phyloP scores from a whole-genome alignment of 2,329 filamentous ascomycete genomes.

The Bipolaris cookei region DNA sequence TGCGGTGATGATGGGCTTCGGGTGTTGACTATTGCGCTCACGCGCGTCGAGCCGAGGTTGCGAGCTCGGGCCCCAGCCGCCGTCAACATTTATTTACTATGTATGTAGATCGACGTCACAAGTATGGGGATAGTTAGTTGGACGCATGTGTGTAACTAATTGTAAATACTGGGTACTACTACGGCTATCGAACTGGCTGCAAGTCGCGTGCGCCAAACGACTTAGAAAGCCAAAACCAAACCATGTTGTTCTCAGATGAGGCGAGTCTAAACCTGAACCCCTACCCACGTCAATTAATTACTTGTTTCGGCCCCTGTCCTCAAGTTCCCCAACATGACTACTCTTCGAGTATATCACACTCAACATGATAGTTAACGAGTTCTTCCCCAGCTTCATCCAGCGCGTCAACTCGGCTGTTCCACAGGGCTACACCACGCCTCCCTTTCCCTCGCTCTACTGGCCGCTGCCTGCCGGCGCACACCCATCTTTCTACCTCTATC shows the following conservation, averaged over 20 bases:
- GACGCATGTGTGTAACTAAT: no score
- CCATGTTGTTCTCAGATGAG: constrained; percentile 43
- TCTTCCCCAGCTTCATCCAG: constrained; percentile 51
- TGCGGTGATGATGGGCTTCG: constrained; percentile 16
- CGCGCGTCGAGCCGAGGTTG: constrained; percentile 39
- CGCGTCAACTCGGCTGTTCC: constrained; percentile 57
- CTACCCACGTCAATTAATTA: not conserved
- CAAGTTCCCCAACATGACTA: not conserved
- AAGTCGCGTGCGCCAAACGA: constrained; percentile 1
- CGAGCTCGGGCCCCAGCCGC: constrained; percentile 23
- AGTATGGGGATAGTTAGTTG: not conserved
- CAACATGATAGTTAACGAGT: constrained; percentile 8
- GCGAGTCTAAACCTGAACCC: constrained; percentile 17
- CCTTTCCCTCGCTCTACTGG: constrained; percentile 84
- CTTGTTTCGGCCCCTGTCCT: not conserved
- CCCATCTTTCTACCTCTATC: constrained; percentile 71
- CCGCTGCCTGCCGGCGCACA: constrained; percentile 64
- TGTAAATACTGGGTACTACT: not conserved
- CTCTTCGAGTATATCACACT: not conserved
- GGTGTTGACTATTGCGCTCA: constrained; percentile 20
- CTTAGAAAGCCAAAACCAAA: constrained; percentile 2
- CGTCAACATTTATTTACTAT: constrained; percentile 20
- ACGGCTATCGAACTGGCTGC: not conserved
- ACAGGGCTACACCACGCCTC: constrained; percentile 68
- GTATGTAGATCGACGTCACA: constrained; percentile 19